phyloP scores from a whole-genome alignment of 2,329 filamentous ascomycete species.

The Sporothrix sp. region DNA sequence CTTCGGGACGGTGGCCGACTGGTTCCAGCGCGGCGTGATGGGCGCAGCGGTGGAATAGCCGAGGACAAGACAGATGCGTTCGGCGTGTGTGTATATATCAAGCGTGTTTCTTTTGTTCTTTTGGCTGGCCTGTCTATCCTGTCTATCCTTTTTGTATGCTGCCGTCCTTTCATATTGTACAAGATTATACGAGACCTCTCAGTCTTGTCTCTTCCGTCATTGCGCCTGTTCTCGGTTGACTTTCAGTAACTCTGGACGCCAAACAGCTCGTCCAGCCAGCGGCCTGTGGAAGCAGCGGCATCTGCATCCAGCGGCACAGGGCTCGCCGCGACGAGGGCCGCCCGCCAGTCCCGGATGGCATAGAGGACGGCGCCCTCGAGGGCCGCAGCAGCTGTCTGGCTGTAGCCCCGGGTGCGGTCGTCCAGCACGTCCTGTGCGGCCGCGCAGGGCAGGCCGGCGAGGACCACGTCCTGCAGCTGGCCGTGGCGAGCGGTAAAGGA shows the following conservation, averaged over 20 bases:
- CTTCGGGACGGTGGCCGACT: slow-evolving; percentile 86
- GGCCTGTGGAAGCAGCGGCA: slow-evolving; percentile 14
- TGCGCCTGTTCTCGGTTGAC: background rate
- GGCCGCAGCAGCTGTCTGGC: slow-evolving; percentile 14
- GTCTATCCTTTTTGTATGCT: slow-evolving; percentile 1
- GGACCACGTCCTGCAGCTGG: slow-evolving; percentile 24
- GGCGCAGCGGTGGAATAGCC: slow-evolving; percentile 28
- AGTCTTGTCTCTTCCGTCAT: background rate
- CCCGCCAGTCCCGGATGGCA: slow-evolving; percentile 23
- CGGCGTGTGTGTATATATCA: background rate
- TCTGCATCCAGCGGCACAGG: slow-evolving; percentile 10
- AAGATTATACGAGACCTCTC: too few relatives aligned
- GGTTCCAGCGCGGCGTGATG: slow-evolving; percentile 94
- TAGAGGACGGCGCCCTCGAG: slow-evolving; percentile 21
- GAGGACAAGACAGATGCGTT: background rate
- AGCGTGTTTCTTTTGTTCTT: background rate
- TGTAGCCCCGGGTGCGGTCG: background rate
- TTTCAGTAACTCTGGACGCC: slow-evolving; percentile 13
- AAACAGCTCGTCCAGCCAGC: slow-evolving; percentile 26
- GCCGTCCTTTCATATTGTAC: background rate
- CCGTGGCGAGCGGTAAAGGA: slow-evolving; percentile 32
- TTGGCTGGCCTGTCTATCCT: background rate
- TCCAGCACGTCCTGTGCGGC: background rate
- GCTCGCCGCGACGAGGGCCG: slow-evolving; percentile 16
- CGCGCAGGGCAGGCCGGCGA: slow-evolving; percentile 20